Evolutionary conservation across 176 grass and related monocot species (phyloP), one percentile per base, ranked within the genome.

Genomic region (Zea mays): DNA sequence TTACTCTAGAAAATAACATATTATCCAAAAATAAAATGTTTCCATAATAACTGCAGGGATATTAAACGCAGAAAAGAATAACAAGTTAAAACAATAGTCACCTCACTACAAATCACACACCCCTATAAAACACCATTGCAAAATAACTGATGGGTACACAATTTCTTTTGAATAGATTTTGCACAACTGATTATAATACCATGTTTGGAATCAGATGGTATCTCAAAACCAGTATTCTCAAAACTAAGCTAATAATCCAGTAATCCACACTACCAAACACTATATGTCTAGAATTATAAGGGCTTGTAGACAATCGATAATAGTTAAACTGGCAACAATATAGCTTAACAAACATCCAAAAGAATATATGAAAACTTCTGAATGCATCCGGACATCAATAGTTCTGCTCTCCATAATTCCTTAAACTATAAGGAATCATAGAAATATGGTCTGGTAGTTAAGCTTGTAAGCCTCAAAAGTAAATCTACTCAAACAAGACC

Each of bases 331-430:
- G 7, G 4, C 6, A 69, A 62, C 11, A 20, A 7, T 44, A 20
- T 44, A 39, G 62, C 59, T 71, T 19, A 72, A 54, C 15, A 0
- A 62, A 84, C 49, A 85, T 33, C 75, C 10, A 20, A 51, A 69
- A 34, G 9, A 69, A 37, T 59, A 51, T 49, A 34, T 38, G 19
- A 47, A 14, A 66, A 87, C 72, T n/a, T 59, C 47, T 78, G 4
- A 67, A 77, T 78, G 79, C 33, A 83, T 71, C 65, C 8, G 0
- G 3, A 9, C 42, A 13, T n/a, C 2, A 65, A 10, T 1, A 65
- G 0, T 48, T 19, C 38, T 77, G 3, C 39, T 62, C 19, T 50
- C 27, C 10, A 12, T 11, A 2, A n/a, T 6, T 39, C 27, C 8
- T 58, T 13, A 48, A 15, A 77, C 36, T 40, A 76, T 70, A 58